Percentiles rank a stretch among this genome's conserved stretches.
phyloP scores from a whole-genome alignment of 257 asterid genomes.

The Ballota nigra region DNA sequence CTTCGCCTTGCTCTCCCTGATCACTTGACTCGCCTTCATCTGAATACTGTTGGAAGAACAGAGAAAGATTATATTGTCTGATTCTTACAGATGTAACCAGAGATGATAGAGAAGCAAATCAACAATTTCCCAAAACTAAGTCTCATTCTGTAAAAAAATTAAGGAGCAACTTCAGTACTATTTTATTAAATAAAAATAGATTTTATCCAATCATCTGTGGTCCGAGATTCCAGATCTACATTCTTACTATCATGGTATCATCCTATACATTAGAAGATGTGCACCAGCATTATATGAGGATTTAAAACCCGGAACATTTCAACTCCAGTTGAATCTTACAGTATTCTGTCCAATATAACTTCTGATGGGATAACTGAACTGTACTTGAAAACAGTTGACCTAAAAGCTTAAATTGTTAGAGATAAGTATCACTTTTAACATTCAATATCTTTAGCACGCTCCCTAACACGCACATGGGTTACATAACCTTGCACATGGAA shows the following conservation, averaged over 20 bases:
- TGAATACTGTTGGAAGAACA: conserved; percentile 45
- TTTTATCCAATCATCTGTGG: no score
- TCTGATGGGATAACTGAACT: neutral
- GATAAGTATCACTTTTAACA: neutral
- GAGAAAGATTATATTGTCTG: neutral
- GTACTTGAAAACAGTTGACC: neutral
- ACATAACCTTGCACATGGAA: neutral
- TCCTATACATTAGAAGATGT: neutral
- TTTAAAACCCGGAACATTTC: neutral
- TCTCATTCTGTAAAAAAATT: no score
- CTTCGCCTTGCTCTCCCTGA: conserved; percentile 44
- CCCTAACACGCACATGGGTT: neutral
- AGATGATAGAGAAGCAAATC: neutral
- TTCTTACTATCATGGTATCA: neutral
- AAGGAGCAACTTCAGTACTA: no score
- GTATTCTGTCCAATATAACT: neutral
- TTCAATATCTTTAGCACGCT: neutral
- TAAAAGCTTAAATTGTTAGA: neutral
- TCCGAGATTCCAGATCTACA: no score
- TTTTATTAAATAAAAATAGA: no score
- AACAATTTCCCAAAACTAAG: neutral
- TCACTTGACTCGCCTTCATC: conserved; percentile 71
- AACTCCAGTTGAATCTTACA: neutral
- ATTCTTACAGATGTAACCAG: neutral
- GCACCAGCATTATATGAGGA: neutral